Conservation (phyloP, 2,329 filamentous ascomycete species). For the Alternaria arborescens region DNA sequence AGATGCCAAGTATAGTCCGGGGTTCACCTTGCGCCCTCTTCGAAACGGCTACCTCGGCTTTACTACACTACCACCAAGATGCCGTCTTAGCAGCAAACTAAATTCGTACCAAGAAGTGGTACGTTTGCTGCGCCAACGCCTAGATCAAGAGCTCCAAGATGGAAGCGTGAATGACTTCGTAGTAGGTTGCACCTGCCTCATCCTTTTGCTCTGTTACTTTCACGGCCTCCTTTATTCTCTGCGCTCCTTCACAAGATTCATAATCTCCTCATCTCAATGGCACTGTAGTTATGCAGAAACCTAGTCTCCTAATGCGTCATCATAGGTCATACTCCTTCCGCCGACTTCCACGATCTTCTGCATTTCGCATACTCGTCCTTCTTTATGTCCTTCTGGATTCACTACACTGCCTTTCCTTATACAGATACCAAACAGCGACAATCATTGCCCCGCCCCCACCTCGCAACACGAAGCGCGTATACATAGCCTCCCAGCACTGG, state of each 20-base stretch:
- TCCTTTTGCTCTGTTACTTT: background rate
- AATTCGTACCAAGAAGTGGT: constrained; percentile 5
- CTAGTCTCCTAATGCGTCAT: constrained; percentile 20
- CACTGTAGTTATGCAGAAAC: background rate
- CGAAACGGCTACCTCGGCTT: constrained; percentile 11
- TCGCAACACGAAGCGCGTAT: constrained; percentile 57
- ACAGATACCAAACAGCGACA: constrained; percentile 26
- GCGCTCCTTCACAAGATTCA: background rate
- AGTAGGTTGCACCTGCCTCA: constrained; percentile 8
- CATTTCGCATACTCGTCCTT: constrained; percentile 28
- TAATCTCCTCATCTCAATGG: background rate
- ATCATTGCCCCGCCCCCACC: constrained; percentile 21
- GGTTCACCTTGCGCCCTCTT: constrained; percentile 8
- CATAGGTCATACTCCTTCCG: constrained; percentile 28
- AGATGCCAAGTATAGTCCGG: background rate
- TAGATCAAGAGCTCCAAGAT: background rate
- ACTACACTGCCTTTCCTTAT: constrained; percentile 29
- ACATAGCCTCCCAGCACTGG: constrained; percentile 75
- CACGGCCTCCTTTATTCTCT: background rate
- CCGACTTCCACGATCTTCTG: constrained; percentile 29
- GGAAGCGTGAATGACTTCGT: background rate
- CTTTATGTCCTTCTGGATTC: constrained; percentile 34
- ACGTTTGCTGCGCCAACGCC: background rate
- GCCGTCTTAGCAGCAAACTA: constrained; percentile 11
- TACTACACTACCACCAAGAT: constrained; percentile 2